A percentile compares a stretch with the other conserved stretches of the same genome.
These are phyloP conservation scores for Zoysia pacifica DNA, from an alignment of 176 grass and related monocot genomes.

Conservation along the genomic window DNA sequence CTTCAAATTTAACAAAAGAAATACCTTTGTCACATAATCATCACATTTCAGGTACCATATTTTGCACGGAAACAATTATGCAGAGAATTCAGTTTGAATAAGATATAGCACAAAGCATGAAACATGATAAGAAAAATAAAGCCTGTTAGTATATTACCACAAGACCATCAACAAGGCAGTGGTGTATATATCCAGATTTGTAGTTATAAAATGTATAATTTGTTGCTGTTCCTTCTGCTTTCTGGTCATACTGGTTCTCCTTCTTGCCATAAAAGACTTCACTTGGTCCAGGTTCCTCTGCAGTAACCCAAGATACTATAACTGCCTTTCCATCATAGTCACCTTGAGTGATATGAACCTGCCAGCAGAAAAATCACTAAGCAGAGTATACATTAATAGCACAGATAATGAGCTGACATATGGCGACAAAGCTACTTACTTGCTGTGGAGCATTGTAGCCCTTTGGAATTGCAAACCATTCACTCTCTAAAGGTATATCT, in stretches of 20 bases:
- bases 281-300: slow-evolving; percentile 57
- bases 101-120: slow-evolving; percentile 18
- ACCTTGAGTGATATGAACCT: slow-evolving; percentile 98
- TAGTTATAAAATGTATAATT: slow-evolving; percentile 94
- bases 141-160: slow-evolving; percentile 44
- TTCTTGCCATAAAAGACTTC: slow-evolving; percentile 76
- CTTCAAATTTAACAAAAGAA: slow-evolving; percentile 23
- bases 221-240: slow-evolving; percentile 59
- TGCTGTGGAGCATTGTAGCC: slow-evolving; percentile 90
- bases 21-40: not conserved
- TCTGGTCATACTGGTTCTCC: slow-evolving; percentile 62
- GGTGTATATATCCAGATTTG: slow-evolving; percentile 94
- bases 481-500: slow-evolving; percentile 78
- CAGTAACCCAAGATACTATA: slow-evolving; percentile 87
- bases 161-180: slow-evolving; percentile 81
- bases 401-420: slow-evolving; percentile 23
- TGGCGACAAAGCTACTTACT: slow-evolving; percentile 42
- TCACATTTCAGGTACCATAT: slow-evolving; percentile 6
- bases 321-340: slow-evolving; percentile 95
- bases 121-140: slow-evolving; percentile 20
- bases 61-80: not conserved
- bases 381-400: not conserved
- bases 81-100: slow-evolving; percentile 15
- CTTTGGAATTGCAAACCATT: slow-evolving; percentile 70
- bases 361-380: slow-evolving; percentile 19